Evolutionary conservation across 2,329 filamentous ascomycete genomes (phyloP), one percentile per base, ranked within the genome.

Genomic region (Penicillium crustosum): DNA sequence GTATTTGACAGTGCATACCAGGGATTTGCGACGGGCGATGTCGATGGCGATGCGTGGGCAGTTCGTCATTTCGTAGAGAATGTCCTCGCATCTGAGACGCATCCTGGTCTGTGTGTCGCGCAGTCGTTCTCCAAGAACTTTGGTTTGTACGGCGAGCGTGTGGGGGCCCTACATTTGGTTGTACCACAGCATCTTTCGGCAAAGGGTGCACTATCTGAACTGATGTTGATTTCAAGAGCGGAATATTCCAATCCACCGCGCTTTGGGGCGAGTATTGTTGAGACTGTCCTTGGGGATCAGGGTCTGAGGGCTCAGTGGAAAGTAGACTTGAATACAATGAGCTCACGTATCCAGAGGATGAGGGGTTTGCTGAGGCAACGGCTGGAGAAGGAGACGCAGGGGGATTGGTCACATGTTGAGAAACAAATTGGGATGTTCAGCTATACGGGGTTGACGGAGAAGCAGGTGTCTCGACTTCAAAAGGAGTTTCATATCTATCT

Each of bases 1-100:
- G 93, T 96, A 82, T 96, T 97, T 77, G 93, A 97, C 79, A 90
- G 85, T 63, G 93, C 92, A 54, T 96, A 96, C 80, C 93, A 96
- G 77, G 93, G 93, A 44, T 96, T 96, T 72, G 92, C 91, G 5
- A 33, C 31, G 12, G 31, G 31, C 5, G 12, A 33, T 33, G 83
- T 94, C 27, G 83, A 84, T 65, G 83, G 84, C 48, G 93, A 96
- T 73, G 90, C 89, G 60, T 90, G 86, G 79, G 89, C 92, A 13
- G 85, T 96, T 61, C 88, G 90, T 63, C 87, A 94, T 81, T 96
- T 39, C 10, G n/a, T 19, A 12, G 36, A 19, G 8, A 12, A 10
- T 6, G n/a, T 19, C n/a, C n/a, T 39, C 9, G 9, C 36, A 19
- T 38, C 36, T 2, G n/a, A 19, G 36, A 19, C n/a, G 4, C n/a